Conservation (phyloP, 306 rosid genomes). For the Ormosia emarginata region DNA sequence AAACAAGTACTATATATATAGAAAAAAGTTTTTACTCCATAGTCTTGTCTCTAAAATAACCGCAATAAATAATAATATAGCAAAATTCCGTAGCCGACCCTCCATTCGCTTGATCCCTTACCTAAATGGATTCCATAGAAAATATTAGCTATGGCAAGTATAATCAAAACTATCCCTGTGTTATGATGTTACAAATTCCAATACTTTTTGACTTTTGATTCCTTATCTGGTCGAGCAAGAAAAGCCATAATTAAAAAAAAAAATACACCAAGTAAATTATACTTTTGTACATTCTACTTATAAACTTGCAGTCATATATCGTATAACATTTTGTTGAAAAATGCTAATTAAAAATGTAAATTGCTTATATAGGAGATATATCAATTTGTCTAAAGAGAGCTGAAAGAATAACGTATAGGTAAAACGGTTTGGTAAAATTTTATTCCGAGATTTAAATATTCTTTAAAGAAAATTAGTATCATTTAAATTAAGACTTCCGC, state of each 20-base stretch:
- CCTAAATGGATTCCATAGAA: conserved; percentile 75
- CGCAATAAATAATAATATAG: conserved; percentile 41
- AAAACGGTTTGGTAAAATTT: too few relatives aligned
- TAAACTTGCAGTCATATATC: too few relatives aligned
- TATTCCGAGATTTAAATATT: too few relatives aligned
- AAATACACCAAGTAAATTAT: not conserved
- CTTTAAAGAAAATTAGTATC: too few relatives aligned
- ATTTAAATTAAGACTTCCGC: too few relatives aligned
- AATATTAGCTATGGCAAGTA: conserved; percentile 58
- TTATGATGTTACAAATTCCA: conserved; percentile 75
- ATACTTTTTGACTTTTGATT: conserved; percentile 50
- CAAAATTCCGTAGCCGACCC: conserved; percentile 53
- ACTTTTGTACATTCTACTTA: too few relatives aligned
- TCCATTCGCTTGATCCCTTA: conserved; percentile 49
- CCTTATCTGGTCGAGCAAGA: conserved; percentile 55
- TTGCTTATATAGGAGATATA: too few relatives aligned
- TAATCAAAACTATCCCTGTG: conserved; percentile 53
- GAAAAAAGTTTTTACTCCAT: conserved; percentile 25
- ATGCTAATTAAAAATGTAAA: too few relatives aligned
- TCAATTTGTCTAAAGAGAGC: too few relatives aligned
- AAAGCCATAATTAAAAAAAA: conserved; percentile 49
- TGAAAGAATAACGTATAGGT: too few relatives aligned
- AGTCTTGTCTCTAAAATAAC: conserved; percentile 44
- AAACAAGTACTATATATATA: not conserved
- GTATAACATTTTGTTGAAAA: too few relatives aligned